Percentiles rank a stretch among this genome's conserved stretches.
phyloP scores from a whole-genome alignment of 164 flowering plant genomes.

The Paratinospora sagittata region DNA sequence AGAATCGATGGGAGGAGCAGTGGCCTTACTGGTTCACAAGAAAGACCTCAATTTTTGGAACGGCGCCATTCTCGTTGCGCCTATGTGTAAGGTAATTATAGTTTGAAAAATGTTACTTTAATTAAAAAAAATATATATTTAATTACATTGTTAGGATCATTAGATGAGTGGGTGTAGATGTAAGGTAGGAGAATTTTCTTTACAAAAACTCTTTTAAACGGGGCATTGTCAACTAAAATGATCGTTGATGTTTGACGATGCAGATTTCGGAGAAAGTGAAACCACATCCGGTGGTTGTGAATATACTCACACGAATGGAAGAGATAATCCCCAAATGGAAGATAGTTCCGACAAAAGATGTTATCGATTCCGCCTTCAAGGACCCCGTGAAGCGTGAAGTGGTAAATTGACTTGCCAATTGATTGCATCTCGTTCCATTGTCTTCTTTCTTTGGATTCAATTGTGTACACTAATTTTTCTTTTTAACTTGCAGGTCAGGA shows the following conservation, averaged over 20 bases:
- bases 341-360: constrained; percentile 89
- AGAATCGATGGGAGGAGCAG: constrained; percentile 98
- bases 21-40: constrained; percentile 65
- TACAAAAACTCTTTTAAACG: too few species aligned
- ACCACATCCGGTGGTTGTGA: constrained; percentile 84
- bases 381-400: constrained; percentile 85
- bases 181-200: too few species aligned
- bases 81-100: constrained; percentile 92
- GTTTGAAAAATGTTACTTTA: too few species aligned
- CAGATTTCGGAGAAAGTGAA: constrained; percentile 98
- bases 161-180: too few species aligned
- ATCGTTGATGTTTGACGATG: too few species aligned
- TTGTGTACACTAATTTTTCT: not conserved
- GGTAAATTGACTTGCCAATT: constrained; percentile 35
- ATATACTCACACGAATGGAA: constrained; percentile 67
- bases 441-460: too few species aligned
- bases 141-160: too few species aligned
- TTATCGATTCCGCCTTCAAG: constrained; percentile 85
- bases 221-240: too few species aligned
- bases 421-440: not conserved
- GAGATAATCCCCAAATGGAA: constrained; percentile 96
- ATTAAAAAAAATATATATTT: too few species aligned
- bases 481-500: constrained; percentile 44
- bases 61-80: constrained; percentile 87
- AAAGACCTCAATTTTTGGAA: constrained; percentile 72